Evolutionary conservation across 257 asterid genomes (phyloP), one percentile per base, ranked within the genome.

Genomic region (Nyctanthes arbortristis): DNA sequence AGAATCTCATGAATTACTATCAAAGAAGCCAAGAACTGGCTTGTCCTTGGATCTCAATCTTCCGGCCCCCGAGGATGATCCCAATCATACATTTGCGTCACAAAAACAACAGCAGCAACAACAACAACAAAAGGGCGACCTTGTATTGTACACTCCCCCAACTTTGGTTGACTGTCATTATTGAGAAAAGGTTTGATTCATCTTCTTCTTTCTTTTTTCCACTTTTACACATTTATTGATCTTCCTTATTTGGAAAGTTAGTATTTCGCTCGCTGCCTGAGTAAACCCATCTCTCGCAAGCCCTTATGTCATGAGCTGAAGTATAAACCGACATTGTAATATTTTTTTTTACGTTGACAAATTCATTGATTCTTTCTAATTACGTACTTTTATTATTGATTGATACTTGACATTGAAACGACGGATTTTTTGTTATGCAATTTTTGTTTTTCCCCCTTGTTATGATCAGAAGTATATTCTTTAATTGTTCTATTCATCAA

Each of bases 41-140:
- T 69, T 91, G 22, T 74, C 84, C 10, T 72, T 91, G 80, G 96
- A 91, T 83, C 96, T 91, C 61, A 91, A 91, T 49, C 88, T 86
- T 66, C 91, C 93, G 25, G 90, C 88, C 7, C 90, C 89, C 4
- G 87, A 75, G 40, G 89, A 84, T 37, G 88, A 85, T 70, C 79
- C 74, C 32, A 75, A 77, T 31, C 75, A 60, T 9, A 78, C 68
- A 67, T 71, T 65, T 37, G 78, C 74, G 30, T 63, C 29, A 43
- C 45, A 30, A 67, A 78, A 80, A 24, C 72, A 66, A 31, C 80
- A 69, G 11, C 70, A 71, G 5, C 67, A 68, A 43, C 78, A 74
- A 45, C 75, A 69, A 14, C 58, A 69, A 43, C 55, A 33, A 40
- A 20, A 40, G 40, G 37, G 49, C 63, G 63, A 67, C 47, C 54